Percentiles rank a stretch among this genome's conserved stretches.
These are phyloP conservation scores for Panaeolus cyanescens DNA, from an alignment of 768 basidiomycete species.

Conservation along the genomic window DNA sequence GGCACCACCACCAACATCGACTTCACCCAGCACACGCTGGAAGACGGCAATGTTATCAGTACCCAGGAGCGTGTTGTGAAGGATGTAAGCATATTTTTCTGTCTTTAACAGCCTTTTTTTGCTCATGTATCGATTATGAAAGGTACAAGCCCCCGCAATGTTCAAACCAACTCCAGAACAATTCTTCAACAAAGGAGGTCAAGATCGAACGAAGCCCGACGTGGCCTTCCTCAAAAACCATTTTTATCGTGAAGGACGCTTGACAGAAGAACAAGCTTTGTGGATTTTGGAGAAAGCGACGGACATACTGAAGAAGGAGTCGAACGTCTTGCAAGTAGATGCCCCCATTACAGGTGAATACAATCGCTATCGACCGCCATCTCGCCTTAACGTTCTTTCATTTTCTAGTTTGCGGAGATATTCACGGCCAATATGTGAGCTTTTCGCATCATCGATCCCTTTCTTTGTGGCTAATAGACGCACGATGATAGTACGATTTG, in stretches of 20 bases:
- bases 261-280: conserved; percentile 93
- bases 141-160: conserved; percentile 99
- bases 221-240: conserved; percentile 98
- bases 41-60: conserved; percentile 88
- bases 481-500: conserved; percentile 71
- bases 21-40: conserved; percentile 90
- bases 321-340: conserved; percentile 92
- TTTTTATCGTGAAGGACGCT: conserved; percentile 93
- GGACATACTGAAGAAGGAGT: conserved; percentile 79
- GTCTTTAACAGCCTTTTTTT: not conserved
- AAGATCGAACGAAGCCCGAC: conserved; percentile 90
- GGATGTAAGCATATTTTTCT: conserved; percentile 60
- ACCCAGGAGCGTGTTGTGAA: conserved; percentile 97
- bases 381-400: conserved; percentile 3
- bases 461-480: conserved; percentile 6
- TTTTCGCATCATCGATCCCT: conserved; percentile 2
- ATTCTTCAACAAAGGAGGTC: conserved; percentile 75
- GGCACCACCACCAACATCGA: conserved; percentile 58
- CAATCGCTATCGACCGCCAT: conserved; percentile 7
- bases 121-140: conserved; percentile 7
- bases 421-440: conserved; percentile 98
- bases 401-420: conserved; percentile 87
- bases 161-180: conserved; percentile 87
- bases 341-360: conserved; percentile 92
- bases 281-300: conserved; percentile 92